Base-by-base conservation (phyloP, 306 rosid species). In the Ormosia semicastrata region DNA sequence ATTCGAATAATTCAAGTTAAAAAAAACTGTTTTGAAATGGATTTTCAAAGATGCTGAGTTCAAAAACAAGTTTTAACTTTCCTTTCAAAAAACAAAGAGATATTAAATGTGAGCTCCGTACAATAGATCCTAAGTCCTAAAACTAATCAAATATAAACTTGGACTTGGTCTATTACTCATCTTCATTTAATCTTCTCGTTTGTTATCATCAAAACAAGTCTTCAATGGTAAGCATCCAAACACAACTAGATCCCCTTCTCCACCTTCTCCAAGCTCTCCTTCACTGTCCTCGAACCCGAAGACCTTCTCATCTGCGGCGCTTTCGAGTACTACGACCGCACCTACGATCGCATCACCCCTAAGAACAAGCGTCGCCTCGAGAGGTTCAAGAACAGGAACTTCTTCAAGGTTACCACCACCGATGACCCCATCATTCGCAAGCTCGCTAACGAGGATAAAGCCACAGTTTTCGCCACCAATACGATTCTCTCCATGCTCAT, bases 181-280 rank as follows among this genome's bases (percentile, higher is more conserved):
- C n/a, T n/a, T n/a, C n/a, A n/a, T n/a, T n/a, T n/a, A n/a, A n/a
- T n/a, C n/a, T n/a, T n/a, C n/a, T n/a, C n/a, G n/a, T n/a, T n/a
- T n/a, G n/a, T n/a, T n/a, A n/a, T n/a, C n/a, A n/a, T n/a, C n/a
- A n/a, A n/a, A n/a, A n/a, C n/a, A n/a, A n/a, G n/a, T n/a, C n/a
- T n/a, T n/a, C n/a, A n/a, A n/a, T n/a, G n/a, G n/a, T n/a, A n/a
- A n/a, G n/a, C n/a, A n/a, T n/a, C n/a, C n/a, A n/a, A n/a, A n/a
- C n/a, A n/a, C n/a, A n/a, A n/a, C n/a, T 98, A 95, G 90, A 93
- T 95, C 73, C 98, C 97, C 0, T 95, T 95, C 82, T 90, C 95
- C 7, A 91, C 98, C 2, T 91, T 95, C 90, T 91, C 98, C 0
- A 95, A 95, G 87, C 95, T 95, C 13, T 95, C 99, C 6, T 95